Evolutionary conservation across 441 rosid species (phyloP).

Genomic region (Lagerstroemia fauriei): DNA sequence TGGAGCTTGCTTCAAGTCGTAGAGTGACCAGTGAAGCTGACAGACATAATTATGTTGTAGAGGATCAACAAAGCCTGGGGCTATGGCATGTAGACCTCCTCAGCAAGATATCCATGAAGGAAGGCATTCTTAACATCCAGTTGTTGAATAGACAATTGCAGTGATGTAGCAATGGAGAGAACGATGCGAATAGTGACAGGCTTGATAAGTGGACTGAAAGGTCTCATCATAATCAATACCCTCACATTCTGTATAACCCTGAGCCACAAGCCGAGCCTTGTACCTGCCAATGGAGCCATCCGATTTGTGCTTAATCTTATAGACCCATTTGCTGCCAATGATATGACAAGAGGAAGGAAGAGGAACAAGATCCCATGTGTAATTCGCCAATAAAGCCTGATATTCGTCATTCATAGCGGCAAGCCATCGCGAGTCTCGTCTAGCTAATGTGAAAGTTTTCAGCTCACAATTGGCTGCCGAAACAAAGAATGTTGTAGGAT

Average conservation of each 20-base stretch:
- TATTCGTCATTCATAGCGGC: not conserved
- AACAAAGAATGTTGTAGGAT: not conserved
- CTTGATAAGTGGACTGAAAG: not conserved
- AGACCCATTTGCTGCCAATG: not conserved
- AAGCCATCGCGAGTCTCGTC: not conserved
- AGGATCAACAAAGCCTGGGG: not conserved
- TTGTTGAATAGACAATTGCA: no score
- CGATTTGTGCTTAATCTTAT: not conserved
- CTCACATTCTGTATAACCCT: not conserved
- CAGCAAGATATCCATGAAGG: not conserved
- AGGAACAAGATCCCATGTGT: not conserved
- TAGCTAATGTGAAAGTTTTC: not conserved
- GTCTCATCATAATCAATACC: not conserved
- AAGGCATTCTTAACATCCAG: no score
- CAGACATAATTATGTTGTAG: no score
- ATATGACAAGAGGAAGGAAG: not conserved
- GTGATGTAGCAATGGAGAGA: not conserved
- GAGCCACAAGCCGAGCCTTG: not conserved
- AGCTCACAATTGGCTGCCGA: not conserved
- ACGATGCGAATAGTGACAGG: not conserved
- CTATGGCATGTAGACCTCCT: not conserved
- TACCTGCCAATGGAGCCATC: not conserved
- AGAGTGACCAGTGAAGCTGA: not conserved
- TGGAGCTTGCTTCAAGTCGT: conserved; percentile 1
- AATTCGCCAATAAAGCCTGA: not conserved